phyloP scores from a whole-genome alignment of 225 moss, liverwort and hornwort genomes.

The Sphagnum contortum region DNA sequence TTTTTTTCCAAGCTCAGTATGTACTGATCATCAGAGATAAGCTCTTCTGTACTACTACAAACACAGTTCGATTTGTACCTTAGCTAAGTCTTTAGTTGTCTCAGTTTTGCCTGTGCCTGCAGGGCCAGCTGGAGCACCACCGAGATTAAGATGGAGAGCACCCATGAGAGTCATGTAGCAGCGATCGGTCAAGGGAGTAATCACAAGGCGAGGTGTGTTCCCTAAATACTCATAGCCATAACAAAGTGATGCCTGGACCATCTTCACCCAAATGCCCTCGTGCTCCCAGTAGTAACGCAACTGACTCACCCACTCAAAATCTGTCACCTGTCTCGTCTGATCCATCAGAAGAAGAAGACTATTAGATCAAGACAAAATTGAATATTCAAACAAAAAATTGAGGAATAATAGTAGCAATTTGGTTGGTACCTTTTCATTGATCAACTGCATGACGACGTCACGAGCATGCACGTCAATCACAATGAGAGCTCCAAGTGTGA shows the following conservation, averaged over 20 bases:
- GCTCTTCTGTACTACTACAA: too few species aligned
- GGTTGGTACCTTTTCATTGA: slow-evolving; percentile 48
- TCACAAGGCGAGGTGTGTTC: slow-evolving; percentile 78
- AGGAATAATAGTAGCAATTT: too few species aligned
- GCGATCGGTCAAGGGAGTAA: slow-evolving; percentile 80
- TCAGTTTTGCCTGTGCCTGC: slow-evolving; percentile 87
- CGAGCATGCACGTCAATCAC: slow-evolving; percentile 91
- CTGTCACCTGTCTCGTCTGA: slow-evolving; percentile 60
- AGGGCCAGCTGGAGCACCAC: slow-evolving; percentile 80
- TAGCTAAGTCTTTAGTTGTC: slow-evolving; percentile 82
- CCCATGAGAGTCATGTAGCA: slow-evolving; percentile 96
- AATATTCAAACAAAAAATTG: too few species aligned
- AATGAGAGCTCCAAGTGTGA: slow-evolving; percentile 80
- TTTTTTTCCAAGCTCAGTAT: too few species aligned
- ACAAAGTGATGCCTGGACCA: slow-evolving; percentile 74
- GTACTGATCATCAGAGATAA: too few species aligned
- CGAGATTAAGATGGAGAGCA: slow-evolving; percentile 77
- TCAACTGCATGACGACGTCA: slow-evolving; percentile 77
- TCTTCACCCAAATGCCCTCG: slow-evolving; percentile 79
- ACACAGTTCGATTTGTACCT: slow-evolving; percentile 13
- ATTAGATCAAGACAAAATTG: too few species aligned
- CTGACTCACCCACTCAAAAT: slow-evolving; percentile 93
- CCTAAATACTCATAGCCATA: slow-evolving; percentile 90
- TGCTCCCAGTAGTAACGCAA: slow-evolving; percentile 89
- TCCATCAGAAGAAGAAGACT: too few species aligned